A percentile compares a stretch with the other conserved stretches of the same genome.
phyloP scores from a whole-genome alignment of 257 asterid species.

The Solanum lignicaule region DNA sequence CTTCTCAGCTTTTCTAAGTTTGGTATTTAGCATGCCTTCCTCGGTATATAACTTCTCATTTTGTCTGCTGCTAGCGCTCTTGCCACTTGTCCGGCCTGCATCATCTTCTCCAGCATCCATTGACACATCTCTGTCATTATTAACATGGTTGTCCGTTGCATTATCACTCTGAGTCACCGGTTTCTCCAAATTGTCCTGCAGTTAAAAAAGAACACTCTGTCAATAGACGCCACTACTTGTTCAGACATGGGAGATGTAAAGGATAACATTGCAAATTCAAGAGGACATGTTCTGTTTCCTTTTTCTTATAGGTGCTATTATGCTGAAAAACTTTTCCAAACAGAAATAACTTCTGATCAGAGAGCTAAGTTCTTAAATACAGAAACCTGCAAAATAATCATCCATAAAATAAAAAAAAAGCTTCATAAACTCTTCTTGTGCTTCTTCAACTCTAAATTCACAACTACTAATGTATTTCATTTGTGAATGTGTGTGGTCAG shows the following conservation, averaged over 20 bases:
- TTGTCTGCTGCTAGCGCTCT: conserved; percentile 38
- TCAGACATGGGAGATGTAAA: not conserved
- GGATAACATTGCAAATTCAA: not conserved
- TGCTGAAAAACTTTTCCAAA: not conserved
- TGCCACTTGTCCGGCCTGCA: conserved; percentile 22
- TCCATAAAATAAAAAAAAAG: not conserved
- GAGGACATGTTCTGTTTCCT: not conserved
- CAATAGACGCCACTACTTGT: not conserved
- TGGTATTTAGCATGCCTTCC: conserved; percentile 78
- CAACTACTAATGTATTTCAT: not conserved
- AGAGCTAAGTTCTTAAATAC: not conserved
- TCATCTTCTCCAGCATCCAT: conserved; percentile 55
- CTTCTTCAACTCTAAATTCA: not conserved
- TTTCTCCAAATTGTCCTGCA: conserved; percentile 41
- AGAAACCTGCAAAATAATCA: not conserved
- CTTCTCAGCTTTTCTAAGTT: conserved; percentile 59
- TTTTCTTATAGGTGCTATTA: not conserved
- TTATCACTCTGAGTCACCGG: conserved; percentile 4
- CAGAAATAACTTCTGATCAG: not conserved
- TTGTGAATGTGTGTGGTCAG: not conserved
- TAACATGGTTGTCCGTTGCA: not conserved
- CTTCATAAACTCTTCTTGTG: not conserved
- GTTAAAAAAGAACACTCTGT: not conserved
- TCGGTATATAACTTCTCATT: conserved; percentile 68
- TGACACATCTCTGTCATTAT: conserved; percentile 31